Evolutionary conservation across 164 flowering plant genomes (phyloP).

Genomic region (Magnolia kwangsiensis): DNA sequence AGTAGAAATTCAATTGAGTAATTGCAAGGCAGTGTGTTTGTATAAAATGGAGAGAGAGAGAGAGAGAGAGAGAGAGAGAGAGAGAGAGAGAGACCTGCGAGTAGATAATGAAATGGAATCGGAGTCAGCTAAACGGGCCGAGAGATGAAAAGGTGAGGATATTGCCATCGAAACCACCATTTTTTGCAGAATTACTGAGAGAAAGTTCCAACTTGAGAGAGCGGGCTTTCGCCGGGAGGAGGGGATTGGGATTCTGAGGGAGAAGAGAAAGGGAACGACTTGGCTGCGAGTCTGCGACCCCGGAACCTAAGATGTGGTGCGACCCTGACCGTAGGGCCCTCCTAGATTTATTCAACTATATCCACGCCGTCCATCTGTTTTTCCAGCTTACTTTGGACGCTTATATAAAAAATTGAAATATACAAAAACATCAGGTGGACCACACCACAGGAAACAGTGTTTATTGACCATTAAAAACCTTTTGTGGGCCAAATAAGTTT

Average conservation of each 20-base stretch:
- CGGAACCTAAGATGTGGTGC: too few species aligned
- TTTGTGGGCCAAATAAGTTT: too few species aligned
- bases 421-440: too few species aligned
- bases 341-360: too few species aligned
- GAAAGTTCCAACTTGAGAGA: not conserved
- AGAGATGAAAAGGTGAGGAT: slow-evolving; percentile 27
- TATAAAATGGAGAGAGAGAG: not conserved
- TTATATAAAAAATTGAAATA: too few species aligned
- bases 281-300: too few species aligned
- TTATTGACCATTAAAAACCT: too few species aligned
- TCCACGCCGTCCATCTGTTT: too few species aligned
- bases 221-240: not conserved
- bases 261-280: not conserved
- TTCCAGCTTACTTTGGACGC: too few species aligned
- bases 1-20: not conserved
- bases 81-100: slow-evolving; percentile 15
- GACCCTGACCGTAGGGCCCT: too few species aligned
- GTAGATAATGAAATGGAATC: not conserved
- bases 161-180: not conserved
- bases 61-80: not conserved
- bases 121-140: slow-evolving; percentile 18
- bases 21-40: not conserved
- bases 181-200: not conserved
- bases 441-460: too few species aligned
- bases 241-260: not conserved